Percentiles rank a stretch among this genome's conserved stretches.
Conservation (phyloP, 495 filamentous ascomycete species). For the Podospora didyma region DNA sequence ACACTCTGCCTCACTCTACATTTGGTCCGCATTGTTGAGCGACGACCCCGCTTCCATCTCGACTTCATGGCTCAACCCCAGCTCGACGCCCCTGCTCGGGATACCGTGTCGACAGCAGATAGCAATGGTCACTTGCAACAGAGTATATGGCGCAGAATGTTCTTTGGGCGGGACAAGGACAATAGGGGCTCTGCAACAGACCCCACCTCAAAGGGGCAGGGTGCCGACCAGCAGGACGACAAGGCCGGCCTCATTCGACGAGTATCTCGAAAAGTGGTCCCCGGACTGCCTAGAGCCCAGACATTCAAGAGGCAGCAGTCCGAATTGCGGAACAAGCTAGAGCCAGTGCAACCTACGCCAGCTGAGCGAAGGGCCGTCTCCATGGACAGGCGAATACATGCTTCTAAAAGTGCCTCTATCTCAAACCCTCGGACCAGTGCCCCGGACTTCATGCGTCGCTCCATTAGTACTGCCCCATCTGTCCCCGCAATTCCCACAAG, state of each 20-base stretch:
- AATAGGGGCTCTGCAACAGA: slow-evolving; percentile 5
- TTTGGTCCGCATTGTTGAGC: not conserved
- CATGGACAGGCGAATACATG: slow-evolving; percentile 57
- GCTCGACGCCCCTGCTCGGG: slow-evolving; percentile 6
- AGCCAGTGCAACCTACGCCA: slow-evolving; percentile 53
- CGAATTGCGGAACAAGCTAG: slow-evolving; percentile 68
- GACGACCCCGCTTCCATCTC: not conserved
- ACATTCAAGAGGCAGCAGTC: slow-evolving; percentile 80
- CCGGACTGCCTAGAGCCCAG: slow-evolving; percentile 67
- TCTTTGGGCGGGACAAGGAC: slow-evolving; percentile 20
- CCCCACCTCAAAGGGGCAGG: slow-evolving; percentile 2
- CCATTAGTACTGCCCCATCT: slow-evolving; percentile 14
- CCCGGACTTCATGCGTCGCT: slow-evolving; percentile 33
- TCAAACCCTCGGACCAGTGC: slow-evolving; percentile 40
- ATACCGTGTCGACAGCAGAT: slow-evolving; percentile 10
- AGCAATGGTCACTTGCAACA: slow-evolving; percentile 15
- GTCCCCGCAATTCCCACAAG: slow-evolving; percentile 26
- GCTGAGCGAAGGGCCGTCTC: slow-evolving; percentile 73
- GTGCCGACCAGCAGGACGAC: slow-evolving; percentile 17
- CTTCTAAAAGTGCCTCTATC: slow-evolving; percentile 26
- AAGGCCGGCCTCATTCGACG: slow-evolving; percentile 36
- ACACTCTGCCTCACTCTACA: not conserved
- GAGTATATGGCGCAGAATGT: slow-evolving; percentile 22
- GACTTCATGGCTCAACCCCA: slow-evolving; percentile 25
- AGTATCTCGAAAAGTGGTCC: slow-evolving; percentile 68